Base-by-base conservation (phyloP, 148 eudicot genomes). In the Silene conica region DNA sequence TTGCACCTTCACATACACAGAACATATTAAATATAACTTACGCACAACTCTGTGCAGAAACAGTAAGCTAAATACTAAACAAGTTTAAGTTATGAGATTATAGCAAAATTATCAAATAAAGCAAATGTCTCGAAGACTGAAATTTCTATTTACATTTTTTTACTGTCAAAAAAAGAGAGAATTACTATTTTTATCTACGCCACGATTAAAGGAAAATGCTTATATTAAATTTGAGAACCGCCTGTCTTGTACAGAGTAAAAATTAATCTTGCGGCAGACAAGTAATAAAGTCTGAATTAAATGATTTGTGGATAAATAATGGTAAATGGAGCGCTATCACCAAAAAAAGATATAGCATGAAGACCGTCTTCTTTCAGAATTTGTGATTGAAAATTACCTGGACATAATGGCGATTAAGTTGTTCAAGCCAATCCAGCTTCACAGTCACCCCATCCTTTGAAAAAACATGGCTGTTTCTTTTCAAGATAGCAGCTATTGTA, bases 351-450 rank as follows among this genome's bases (percentile, higher is more conserved):
- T 38, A 38, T 38, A 0, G 43, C 9, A 9, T 38, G 43, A 38
- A 38, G 55, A 50, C 15, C 4, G 55, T 50, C 18, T 50, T 50
- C 0, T 50, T 50, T 13, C 16, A 50, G 16, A 50, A 50, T 50
- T 50, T 3, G 16, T 50, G 55, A 38, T 19, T 20, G 18, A 62
- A 26, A 9, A n/a, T 61, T 82, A 91, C 98, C 98, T 93, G 98
- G 73, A 91, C 78, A 82, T 86, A 91, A 19, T 82, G 87, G 69
- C 98, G 98, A 68, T 85, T 85, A 71, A 93, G 85, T 77, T 93
- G 98, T 79, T 89, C 98, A 34, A 93, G 77, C 95, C 89, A 87
- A 77, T 93, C 98, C 73, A 93, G 83, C 86, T 93, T 93, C 57
- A 93, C 95, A 55, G 87, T 85, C 79, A 87, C 95, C 76, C 78